phyloP scores from a whole-genome alignment of 2,329 filamentous ascomycete genomes.

The Phaeosphaeria sp. region DNA sequence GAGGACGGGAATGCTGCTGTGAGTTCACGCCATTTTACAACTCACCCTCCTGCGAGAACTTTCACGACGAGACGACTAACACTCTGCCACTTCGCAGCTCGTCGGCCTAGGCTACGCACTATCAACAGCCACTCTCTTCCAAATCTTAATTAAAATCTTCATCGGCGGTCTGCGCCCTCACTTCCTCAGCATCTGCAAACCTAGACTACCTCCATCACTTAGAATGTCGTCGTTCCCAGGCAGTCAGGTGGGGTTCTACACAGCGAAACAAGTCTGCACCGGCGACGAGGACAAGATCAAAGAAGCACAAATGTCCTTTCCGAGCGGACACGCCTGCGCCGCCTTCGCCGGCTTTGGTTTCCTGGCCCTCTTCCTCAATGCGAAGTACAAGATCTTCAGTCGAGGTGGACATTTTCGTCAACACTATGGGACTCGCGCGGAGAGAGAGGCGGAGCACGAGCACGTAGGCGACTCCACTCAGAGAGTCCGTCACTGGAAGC shows the following conservation, averaged over 20 bases:
- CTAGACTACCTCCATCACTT: constrained; percentile 6
- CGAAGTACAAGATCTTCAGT: constrained; percentile 31
- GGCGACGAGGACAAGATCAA: constrained; percentile 16
- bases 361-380: constrained; percentile 36
- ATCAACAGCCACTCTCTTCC: constrained; percentile 33
- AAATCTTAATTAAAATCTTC: constrained; percentile 39
- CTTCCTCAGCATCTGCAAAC: constrained; percentile 37
- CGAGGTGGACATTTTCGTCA: not conserved
- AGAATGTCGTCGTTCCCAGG: not conserved
- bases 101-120: constrained; percentile 41
- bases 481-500: constrained; percentile 71
- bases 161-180: constrained; percentile 45
- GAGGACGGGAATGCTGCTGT: constrained; percentile 66
- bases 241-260: constrained; percentile 17
- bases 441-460: not conserved
- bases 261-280: constrained; percentile 19
- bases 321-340: constrained; percentile 35
- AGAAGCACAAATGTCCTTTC: constrained; percentile 41
- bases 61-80: not conserved
- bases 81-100: constrained; percentile 20
- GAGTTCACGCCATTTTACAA: not conserved
- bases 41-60: too few species aligned
- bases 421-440: not conserved
- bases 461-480: not conserved
- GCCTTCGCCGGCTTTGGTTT: constrained; percentile 43